These are phyloP conservation scores for Hysterium pulicare DNA, from an alignment of 2,329 filamentous ascomycete genomes.

Conservation along the genomic window DNA sequence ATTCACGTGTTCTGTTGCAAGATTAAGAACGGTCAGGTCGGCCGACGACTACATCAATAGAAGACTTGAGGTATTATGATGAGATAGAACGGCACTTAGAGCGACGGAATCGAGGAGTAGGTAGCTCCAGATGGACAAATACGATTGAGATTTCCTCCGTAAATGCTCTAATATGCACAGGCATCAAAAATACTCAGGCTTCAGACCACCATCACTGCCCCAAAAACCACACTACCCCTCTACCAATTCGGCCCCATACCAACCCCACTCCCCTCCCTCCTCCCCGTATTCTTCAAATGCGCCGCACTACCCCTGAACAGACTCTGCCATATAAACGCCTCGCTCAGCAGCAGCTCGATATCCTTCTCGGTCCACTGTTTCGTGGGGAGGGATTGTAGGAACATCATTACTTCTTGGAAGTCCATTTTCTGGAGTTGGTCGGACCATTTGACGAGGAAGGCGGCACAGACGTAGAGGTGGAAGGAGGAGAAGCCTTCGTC, in stretches of 20 bases:
- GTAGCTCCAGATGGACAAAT: too few species aligned
- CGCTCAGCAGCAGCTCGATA: constrained; percentile 89
- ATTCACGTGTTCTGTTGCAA: too few species aligned
- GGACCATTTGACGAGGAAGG: constrained; percentile 98
- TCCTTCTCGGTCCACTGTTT: constrained; percentile 96
- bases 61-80: too few species aligned
- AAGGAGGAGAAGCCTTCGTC: constrained; percentile 98
- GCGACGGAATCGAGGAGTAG: too few species aligned
- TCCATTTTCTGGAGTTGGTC: constrained; percentile 95
- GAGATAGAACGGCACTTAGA: too few species aligned
- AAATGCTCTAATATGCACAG: too few species aligned
- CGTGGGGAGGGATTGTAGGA: constrained; percentile 89
- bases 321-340: constrained; percentile 98
- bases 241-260: constrained; percentile 37
- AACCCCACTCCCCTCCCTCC: constrained; percentile 25
- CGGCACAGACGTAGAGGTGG: constrained; percentile 96
- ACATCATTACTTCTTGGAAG: constrained; percentile 99
- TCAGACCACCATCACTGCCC: too few species aligned
- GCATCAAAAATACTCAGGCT: too few species aligned
- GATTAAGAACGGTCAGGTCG: too few species aligned
- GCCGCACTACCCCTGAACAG: constrained; percentile 92
- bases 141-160: too few species aligned
- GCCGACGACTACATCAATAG: too few species aligned
- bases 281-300: constrained; percentile 58
- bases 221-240: too few species aligned